phyloP scores from a whole-genome alignment of 257 asterid species.

The Scutellaria galericulata region DNA sequence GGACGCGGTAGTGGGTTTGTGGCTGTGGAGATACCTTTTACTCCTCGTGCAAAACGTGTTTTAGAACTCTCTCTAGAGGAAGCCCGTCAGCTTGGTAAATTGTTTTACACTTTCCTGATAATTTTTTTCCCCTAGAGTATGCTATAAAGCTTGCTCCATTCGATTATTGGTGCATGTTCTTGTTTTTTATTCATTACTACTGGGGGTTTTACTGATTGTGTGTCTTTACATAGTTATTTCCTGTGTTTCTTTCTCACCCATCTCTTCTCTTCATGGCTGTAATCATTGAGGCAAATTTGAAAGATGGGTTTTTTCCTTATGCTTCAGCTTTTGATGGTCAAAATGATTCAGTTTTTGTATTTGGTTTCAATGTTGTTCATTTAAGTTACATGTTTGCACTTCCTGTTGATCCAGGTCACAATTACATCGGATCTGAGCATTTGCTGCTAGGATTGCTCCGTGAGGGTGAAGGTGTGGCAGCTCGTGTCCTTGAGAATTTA shows the following conservation, averaged over 20 bases:
- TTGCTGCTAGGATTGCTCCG: conserved; percentile 93
- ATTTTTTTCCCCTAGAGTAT: background rate
- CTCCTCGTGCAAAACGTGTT: conserved; percentile 98
- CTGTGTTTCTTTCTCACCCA: background rate
- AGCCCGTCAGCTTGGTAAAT: conserved; percentile 96
- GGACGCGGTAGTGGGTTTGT: conserved; percentile 99
- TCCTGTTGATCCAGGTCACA: conserved; percentile 70
- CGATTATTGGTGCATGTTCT: conserved; percentile 16
- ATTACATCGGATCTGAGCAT: conserved; percentile 99
- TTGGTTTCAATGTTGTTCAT: conserved; percentile 7
- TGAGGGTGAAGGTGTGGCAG: conserved; percentile 99
- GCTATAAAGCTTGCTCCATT: conserved; percentile 4
- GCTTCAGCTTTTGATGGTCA: background rate
- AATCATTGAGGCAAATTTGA: background rate
- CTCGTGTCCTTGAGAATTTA: conserved; percentile 92
- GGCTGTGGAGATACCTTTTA: conserved; percentile 97
- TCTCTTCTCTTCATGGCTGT: background rate
- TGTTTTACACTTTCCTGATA: conserved; percentile 7
- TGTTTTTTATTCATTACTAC: conserved; percentile 3
- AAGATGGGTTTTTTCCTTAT: background rate
- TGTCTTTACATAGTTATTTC: background rate
- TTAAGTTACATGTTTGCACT: conserved; percentile 4
- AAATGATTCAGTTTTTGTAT: conserved; percentile 14
- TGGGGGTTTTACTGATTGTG: background rate
- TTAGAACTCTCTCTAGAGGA: conserved; percentile 95